phyloP scores from a whole-genome alignment of 1,284 basidiomycete species.

The Cryptococcus jaspeensis region DNA sequence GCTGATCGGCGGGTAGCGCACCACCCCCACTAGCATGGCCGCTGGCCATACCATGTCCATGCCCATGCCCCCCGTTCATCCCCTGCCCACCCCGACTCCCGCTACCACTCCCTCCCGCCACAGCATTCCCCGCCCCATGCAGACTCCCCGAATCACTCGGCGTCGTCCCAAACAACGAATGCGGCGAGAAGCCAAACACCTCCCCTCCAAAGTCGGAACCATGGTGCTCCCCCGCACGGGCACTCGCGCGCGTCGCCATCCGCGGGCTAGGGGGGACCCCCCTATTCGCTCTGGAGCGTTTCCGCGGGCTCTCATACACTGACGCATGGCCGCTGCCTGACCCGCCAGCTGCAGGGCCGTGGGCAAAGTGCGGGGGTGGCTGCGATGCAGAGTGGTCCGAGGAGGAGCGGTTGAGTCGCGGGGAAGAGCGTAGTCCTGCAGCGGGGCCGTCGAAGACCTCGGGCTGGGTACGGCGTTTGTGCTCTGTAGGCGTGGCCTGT shows the following conservation, averaged over 20 bases:
- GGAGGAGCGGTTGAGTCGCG: slow-evolving; percentile 11
- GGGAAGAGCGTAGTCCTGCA: slow-evolving; percentile 14
- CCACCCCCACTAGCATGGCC: neutral
- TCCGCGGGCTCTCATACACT: slow-evolving; percentile 18
- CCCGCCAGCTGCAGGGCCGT: neutral
- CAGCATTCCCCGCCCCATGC: slow-evolving; percentile 5
- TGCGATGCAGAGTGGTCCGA: neutral
- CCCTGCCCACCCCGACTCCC: neutral
- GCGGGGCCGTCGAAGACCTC: slow-evolving; percentile 16
- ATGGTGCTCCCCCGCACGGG: slow-evolving; percentile 3
- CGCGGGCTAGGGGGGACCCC: slow-evolving; percentile 30
- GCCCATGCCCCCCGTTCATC: too few relatives aligned
- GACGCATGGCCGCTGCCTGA: neutral
- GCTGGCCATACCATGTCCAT: neutral
- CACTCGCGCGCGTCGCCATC: slow-evolving; percentile 27
- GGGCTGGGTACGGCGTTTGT: slow-evolving; percentile 4
- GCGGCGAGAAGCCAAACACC: slow-evolving; percentile 23
- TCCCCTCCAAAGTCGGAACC: slow-evolving; percentile 15
- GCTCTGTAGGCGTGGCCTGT: slow-evolving; percentile 3
- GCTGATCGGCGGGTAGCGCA: too few relatives aligned
- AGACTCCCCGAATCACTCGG: slow-evolving; percentile 9
- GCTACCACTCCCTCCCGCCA: slow-evolving; percentile 3
- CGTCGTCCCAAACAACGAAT: slow-evolving; percentile 28
- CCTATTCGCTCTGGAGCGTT: slow-evolving; percentile 17
- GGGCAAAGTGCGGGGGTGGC: neutral